Evolutionary conservation across 1,284 basidiomycete species (phyloP), one percentile per base, ranked within the genome.

Genomic region (Singerocomus rubriflavus): DNA sequence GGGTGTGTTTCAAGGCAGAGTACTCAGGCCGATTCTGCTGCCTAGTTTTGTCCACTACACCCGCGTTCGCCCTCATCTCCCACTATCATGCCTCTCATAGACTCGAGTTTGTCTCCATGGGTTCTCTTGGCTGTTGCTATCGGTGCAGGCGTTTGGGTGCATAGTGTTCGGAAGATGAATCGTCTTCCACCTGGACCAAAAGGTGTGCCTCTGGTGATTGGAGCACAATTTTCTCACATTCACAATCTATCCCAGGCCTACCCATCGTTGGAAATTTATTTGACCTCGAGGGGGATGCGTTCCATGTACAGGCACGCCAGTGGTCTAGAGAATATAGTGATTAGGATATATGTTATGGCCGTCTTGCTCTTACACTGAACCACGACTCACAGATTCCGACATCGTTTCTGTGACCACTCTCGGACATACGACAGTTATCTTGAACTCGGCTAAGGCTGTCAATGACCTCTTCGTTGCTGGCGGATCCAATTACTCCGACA

Each of bases 311-410:
- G 33, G 33, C 43, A 9, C 8, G 34, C 8, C 21, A 4, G 17
- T 48, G 47, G 47, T 46, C 47, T 7, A 35, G 8, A 31, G 42
- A 48, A 46, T 46, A 48, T 13, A 16, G 47, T 48, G n/a, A 46
- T 16, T 17, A n/a, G 3, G 7, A n/a, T 31, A 11, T 14, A 26
- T 10, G 9, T 27, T 5, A 21, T 8, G 8, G 3, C 36, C 17
- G 8, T 31, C 16, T 35, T 12, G 29, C 17, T 25, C 12, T 17
- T 14, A 8, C n/a, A 14, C 43, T 49, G 11, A 49, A 27, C 8
- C 21, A 11, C 17, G n/a, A 11, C 12, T 3, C 14, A 12, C 9
- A 49, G 47, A 21, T 14, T 49, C 47, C 5, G 44, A 49, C 25
- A 13, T 49, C 13, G 34, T 49, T 8, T 49, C 47, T 7, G 47